Conservation (phyloP, 306 rosid species). For the Erythrophleum fordii region DNA sequence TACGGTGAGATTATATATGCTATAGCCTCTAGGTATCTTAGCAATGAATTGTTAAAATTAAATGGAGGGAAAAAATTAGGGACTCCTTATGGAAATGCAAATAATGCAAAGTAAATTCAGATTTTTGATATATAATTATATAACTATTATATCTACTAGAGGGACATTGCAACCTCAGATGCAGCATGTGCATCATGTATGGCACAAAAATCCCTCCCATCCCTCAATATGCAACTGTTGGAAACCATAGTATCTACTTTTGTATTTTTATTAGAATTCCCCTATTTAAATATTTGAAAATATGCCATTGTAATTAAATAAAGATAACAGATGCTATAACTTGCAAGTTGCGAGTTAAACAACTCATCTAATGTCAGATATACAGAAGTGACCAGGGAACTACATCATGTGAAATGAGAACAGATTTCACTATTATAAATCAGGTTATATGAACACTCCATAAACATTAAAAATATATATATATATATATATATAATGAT, state of each 20-base stretch:
- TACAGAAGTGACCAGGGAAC: neutral
- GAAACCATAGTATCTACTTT: constrained; percentile 24
- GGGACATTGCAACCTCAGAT: neutral
- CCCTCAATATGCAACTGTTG: neutral
- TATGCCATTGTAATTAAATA: neutral
- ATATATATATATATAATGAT: neutral
- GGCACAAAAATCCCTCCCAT: constrained; percentile 8
- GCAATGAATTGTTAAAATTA: neutral
- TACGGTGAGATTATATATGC: neutral
- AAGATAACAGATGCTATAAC: neutral
- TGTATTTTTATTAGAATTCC: neutral
- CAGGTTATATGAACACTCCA: neutral
- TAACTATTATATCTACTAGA: neutral
- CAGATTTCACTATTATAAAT: neutral
- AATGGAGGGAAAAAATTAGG: neutral
- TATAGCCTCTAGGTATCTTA: neutral
- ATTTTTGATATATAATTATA: neutral
- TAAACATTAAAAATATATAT: neutral
- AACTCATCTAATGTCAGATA: constrained; percentile 14
- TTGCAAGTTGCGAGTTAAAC: constrained; percentile 34
- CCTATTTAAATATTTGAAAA: neutral
- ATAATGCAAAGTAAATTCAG: neutral
- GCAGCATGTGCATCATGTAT: constrained; percentile 7
- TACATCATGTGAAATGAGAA: neutral
- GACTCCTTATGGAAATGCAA: neutral